Evolutionary conservation across 2,329 filamentous ascomycete genomes (phyloP).

Genomic region (Diaporthe citrichinensis): DNA sequence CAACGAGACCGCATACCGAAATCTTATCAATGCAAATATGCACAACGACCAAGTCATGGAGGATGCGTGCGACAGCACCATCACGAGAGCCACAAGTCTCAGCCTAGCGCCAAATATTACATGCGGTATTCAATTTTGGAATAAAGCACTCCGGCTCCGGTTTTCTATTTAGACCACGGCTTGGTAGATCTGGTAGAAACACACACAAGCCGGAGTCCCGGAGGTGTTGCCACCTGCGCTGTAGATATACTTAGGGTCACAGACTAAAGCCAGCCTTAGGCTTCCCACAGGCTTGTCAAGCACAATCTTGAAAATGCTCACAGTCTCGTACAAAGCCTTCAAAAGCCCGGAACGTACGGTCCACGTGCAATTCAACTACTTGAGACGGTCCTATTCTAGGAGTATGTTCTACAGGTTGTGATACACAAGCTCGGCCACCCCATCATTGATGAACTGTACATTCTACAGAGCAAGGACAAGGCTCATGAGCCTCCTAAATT

Average conservation of each 20-base stretch:
- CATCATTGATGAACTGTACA: background rate
- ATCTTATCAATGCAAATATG: background rate
- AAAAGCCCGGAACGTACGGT: background rate
- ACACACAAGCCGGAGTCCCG: background rate
- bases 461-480: background rate
- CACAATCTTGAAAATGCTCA: background rate
- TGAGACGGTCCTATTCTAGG: background rate
- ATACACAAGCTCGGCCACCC: background rate
- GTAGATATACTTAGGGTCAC: background rate
- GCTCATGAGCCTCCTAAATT: background rate
- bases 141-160: background rate
- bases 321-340: background rate
- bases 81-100: background rate
- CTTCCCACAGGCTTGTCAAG: background rate
- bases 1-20: background rate
- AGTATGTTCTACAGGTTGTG: background rate
- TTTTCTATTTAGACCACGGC: background rate
- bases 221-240: background rate
- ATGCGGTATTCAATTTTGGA: background rate
- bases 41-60: background rate
- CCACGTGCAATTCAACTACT: background rate
- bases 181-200: background rate
- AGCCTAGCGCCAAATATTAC: background rate
- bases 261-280: background rate
- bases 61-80: background rate